Evolutionary conservation across 2,329 filamentous ascomycete species (phyloP).

Genomic region (Alternaria dauci): DNA sequence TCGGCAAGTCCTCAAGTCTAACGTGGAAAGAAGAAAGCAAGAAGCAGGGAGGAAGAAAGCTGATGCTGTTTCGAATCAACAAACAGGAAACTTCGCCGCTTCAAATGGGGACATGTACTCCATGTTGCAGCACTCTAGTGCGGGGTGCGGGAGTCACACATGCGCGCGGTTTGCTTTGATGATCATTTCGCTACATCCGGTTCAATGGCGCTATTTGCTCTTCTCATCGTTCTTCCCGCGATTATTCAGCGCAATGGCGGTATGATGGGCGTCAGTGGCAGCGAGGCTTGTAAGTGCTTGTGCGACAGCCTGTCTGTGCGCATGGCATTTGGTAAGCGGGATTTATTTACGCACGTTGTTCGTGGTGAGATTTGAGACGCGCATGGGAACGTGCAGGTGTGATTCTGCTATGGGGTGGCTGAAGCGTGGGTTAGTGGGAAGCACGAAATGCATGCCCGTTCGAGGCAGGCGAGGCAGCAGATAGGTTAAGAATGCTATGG

Average conservation of each 20-base stretch:
- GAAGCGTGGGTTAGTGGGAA: neutral
- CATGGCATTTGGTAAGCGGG: neutral
- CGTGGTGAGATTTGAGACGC: neutral
- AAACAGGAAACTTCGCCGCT: constrained; percentile 1
- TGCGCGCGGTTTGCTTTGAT: constrained; percentile 1
- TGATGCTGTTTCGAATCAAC: neutral
- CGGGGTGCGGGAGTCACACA: neutral
- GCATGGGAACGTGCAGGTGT: neutral
- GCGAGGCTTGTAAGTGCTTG: neutral
- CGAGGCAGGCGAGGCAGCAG: neutral
- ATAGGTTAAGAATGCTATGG: neutral
- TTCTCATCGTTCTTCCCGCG: constrained; percentile 10
- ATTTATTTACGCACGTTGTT: constrained; percentile 3
- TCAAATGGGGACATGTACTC: constrained; percentile 11
- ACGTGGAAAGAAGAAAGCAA: neutral
- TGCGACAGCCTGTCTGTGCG: neutral
- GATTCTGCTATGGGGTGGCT: constrained; percentile 2
- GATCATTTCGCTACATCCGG: neutral
- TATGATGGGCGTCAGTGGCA: neutral
- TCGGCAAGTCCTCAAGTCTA: neutral
- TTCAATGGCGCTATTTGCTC: constrained; percentile 7
- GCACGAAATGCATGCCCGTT: constrained; percentile 1
- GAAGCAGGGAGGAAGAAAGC: neutral
- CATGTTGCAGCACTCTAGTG: constrained; percentile 3
- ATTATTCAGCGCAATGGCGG: constrained; percentile 14